phyloP scores from a whole-genome alignment of 78 protist species.

The Pigoraptor vietnamica region DNA sequence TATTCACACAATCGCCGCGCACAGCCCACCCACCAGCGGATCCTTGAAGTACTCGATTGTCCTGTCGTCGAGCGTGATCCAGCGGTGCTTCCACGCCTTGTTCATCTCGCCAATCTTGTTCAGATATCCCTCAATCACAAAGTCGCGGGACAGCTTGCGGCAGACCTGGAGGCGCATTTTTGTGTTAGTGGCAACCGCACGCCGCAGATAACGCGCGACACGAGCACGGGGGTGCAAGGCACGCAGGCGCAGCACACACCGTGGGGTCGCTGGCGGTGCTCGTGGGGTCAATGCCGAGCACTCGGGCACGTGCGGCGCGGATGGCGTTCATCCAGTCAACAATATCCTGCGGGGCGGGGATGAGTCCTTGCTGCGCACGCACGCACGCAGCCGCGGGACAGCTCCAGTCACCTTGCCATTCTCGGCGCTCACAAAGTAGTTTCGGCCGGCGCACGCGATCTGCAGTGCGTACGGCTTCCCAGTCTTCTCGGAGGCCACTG shows the following conservation, averaged over 20 bases:
- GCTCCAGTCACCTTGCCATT: constrained; percentile 4
- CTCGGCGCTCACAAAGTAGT: background rate
- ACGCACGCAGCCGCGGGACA: too few species aligned
- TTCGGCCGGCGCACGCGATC: background rate
- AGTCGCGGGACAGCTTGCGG: background rate
- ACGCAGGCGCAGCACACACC: too few species aligned
- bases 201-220: background rate
- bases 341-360: background rate
- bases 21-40: background rate
- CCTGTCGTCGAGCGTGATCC: background rate
- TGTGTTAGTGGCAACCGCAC: background rate
- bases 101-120: background rate
- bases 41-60: background rate
- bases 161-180: background rate
- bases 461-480: background rate
- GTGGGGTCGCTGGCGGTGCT: background rate
- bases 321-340: background rate
- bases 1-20: background rate
- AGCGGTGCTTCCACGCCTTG: background rate
- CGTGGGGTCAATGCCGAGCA: background rate
- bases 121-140: background rate
- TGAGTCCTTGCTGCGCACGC: too few species aligned
- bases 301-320: background rate
- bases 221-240: background rate
- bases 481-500: background rate